These are phyloP conservation scores for Aspergillus funiculosus DNA, from an alignment of 495 filamentous ascomycete species.

Conservation along the genomic window DNA sequence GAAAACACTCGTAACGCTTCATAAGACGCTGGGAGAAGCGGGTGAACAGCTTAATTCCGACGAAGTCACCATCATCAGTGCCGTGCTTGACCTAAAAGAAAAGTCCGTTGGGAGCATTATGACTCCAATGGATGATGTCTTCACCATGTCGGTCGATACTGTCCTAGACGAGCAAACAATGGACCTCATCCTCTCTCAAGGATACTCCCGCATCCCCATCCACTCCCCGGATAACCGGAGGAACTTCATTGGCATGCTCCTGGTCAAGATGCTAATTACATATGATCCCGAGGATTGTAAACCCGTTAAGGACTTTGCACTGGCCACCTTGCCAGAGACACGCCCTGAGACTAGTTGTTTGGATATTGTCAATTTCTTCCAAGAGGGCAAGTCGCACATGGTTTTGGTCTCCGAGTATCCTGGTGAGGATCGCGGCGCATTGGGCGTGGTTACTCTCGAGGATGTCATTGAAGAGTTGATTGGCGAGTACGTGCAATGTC, in stretches of 20 bases:
- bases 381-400: constrained; percentile 99
- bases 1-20: constrained; percentile 85
- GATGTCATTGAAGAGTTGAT: constrained; percentile 98
- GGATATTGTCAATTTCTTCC: constrained; percentile 98
- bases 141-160: constrained; percentile 88
- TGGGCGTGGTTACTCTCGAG: constrained; percentile 92
- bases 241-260: constrained; percentile 94
- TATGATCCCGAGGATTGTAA: constrained; percentile 93
- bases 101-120: constrained; percentile 92
- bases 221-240: constrained; percentile 73
- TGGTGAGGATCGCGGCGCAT: constrained; percentile 78
- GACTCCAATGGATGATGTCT: constrained; percentile 97
- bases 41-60: constrained; percentile 91
- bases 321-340: constrained; percentile 93
- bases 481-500: constrained; percentile 70
- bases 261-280: constrained; percentile 97
- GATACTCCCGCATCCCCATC: constrained; percentile 94
- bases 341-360: constrained; percentile 90
- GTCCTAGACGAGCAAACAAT: constrained; percentile 88
- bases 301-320: constrained; percentile 77
- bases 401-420: constrained; percentile 88
- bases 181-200: constrained; percentile 83
- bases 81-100: constrained; percentile 91
- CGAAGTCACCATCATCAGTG: constrained; percentile 97
- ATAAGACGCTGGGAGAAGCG: constrained; percentile 80